Evolutionary conservation across 805 yeast genomes (phyloP), one percentile per base, ranked within the genome.

Genomic region (Suhomyces prunicola): DNA sequence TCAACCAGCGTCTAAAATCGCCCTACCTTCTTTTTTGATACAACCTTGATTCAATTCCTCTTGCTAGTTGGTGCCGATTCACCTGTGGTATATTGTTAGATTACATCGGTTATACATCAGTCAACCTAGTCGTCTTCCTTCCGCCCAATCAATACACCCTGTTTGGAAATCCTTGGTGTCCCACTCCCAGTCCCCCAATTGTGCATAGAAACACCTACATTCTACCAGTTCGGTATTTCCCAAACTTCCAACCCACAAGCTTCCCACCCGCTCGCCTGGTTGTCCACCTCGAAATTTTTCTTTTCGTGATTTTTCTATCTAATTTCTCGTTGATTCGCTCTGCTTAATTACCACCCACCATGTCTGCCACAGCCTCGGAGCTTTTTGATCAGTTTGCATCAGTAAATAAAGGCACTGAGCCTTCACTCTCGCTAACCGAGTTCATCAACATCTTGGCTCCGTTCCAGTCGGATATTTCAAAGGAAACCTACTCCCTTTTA

Each of bases 401-500:
- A 8, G 56, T 48, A 7, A 10, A 19, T 17, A 31, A 9, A 10
- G 40, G 36, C 4, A 29, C 42, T 15, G 65, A 67, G 49, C 57
- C 61, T 9, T 47, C 42, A 26, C 67, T 75, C 47, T 59, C 72
- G 23, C 66, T 75, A 50, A 71, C 70, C 15, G 69, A 70, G 47
- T 75, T 75, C 54, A 64, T 69, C 31, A 60, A 73, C 36, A 63
- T 75, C 42, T 65, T 75, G 53, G 66, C 78, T 29, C 80, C 80
- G 9, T 75, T 72, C 54, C 69, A 71, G 39, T 60, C 70, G 33
- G 80, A 75, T 56, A 61, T 75, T 44, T 74, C 77, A 15, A 68
- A 61, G 48, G 68, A 67, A 44, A 59, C 76, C 5, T 74, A 66
- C 50, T 64, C 78, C 5, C 78, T 92, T 55, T 83, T 93, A 47